phyloP scores from a whole-genome alignment of 768 basidiomycete species.

The Lactarius evosmus region DNA sequence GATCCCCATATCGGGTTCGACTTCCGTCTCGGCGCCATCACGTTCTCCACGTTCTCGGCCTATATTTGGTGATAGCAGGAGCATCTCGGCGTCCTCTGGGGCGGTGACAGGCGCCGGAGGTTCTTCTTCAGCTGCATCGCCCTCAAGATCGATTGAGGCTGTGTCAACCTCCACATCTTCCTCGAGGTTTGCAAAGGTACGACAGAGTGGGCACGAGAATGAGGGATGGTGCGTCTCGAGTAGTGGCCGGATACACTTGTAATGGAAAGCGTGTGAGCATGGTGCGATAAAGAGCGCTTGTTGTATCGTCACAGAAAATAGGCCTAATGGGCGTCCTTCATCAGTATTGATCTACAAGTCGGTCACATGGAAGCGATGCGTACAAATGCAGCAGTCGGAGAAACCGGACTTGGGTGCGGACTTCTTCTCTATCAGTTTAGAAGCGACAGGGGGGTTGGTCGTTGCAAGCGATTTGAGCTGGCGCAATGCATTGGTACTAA shows the following conservation, averaged over 20 bases:
- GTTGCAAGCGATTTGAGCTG: slow-evolving; percentile 70
- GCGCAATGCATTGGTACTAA: slow-evolving; percentile 69
- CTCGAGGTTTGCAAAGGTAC: slow-evolving; percentile 92
- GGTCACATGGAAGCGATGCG: slow-evolving; percentile 33
- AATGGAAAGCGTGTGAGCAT: slow-evolving; percentile 94
- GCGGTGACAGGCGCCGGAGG: neutral
- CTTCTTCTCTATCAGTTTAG: slow-evolving; percentile 30
- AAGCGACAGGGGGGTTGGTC: slow-evolving; percentile 32
- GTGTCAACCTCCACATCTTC: slow-evolving; percentile 83
- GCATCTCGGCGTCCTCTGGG: slow-evolving; percentile 22
- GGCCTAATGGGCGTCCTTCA: slow-evolving; percentile 37
- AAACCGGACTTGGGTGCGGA: slow-evolving; percentile 41
- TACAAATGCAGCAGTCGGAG: slow-evolving; percentile 93
- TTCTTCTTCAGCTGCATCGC: neutral
- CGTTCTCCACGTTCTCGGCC: slow-evolving; percentile 17
- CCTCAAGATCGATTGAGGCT: slow-evolving; percentile 16
- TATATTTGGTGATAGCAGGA: slow-evolving; percentile 15
- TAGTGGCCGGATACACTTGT: slow-evolving; percentile 94
- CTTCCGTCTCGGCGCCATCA: slow-evolving; percentile 24
- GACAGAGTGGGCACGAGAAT: slow-evolving; percentile 93
- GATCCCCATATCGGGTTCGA: slow-evolving; percentile 17
- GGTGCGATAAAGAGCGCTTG: slow-evolving; percentile 98
- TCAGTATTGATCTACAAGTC: neutral
- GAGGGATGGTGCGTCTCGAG: slow-evolving; percentile 86
- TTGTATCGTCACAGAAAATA: slow-evolving; percentile 87